Evolutionary conservation across 2,329 filamentous ascomycete genomes (phyloP), one percentile per base, ranked within the genome.

Genomic region (Diatrype stigma): DNA sequence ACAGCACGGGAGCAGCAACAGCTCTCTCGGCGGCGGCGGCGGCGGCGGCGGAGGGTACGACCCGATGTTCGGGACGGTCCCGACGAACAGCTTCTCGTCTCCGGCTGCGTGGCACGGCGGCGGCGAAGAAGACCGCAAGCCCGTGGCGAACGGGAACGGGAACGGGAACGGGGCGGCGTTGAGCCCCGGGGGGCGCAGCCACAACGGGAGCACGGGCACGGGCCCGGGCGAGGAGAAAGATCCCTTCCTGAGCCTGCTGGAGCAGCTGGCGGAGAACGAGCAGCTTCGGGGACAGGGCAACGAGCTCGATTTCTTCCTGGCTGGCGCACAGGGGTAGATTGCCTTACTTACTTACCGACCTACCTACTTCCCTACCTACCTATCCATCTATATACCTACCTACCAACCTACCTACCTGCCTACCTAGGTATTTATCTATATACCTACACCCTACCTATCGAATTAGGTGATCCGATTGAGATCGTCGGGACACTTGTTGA

Each of bases 251-350:
- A 88, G 82, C 54, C 70, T 94, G 40, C 72, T 94, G 34, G 89
- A 94, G 66, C 89, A 94, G 69, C 75, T 94, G 52, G 89, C 89
- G 0, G 89, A 94, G 68, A 91, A 90, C 61, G 89, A 93, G 68
- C 80, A 87, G 48, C 76, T 77, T 40, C 75, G 81, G 47, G 87
- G 85, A 0, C 81, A 84, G 10, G 86, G 86, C 12, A 86, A 80
- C 57, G 89, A 93, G 63, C 71, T 94, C 60, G 89, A 93, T 66
- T 92, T 90, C 69, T 92, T 92, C 63, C 70, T 92, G 26, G 67
- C 61, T 2, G 67, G 66, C 6, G 53, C 57, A 12, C 63, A 66
- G 38, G 59, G 53, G 38, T 67, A 45, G 57, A 10, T 30, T 5
- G 5, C 6, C 26, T 10, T 30, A 30, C 26, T 10, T 30, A 30